phyloP scores from a whole-genome alignment of 352 stramenopile species.

The Pythium sp. region DNA sequence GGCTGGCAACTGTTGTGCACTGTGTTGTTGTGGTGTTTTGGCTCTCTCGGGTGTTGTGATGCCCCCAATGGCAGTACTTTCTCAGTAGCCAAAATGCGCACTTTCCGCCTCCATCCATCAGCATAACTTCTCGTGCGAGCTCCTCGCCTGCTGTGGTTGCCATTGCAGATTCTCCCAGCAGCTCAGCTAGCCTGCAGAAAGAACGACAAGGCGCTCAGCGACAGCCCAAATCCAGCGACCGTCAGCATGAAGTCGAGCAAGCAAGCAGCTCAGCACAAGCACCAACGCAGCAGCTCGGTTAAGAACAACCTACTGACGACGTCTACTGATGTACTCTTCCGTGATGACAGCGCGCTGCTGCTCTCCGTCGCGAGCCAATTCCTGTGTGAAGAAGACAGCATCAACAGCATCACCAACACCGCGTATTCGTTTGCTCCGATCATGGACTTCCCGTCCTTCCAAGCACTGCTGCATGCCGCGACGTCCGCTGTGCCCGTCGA shows the following conservation, averaged over 20 bases:
- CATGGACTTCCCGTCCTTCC: conserved; percentile 8
- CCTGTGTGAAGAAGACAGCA: not conserved
- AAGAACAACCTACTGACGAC: not conserved
- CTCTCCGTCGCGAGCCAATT: conserved; percentile 6
- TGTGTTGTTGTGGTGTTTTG: no score
- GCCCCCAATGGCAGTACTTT: not conserved
- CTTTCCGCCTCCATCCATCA: not conserved
- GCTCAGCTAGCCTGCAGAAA: not conserved
- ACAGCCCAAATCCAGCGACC: not conserved
- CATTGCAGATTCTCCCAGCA: not conserved
- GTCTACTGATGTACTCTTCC: not conserved
- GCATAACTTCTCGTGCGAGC: not conserved
- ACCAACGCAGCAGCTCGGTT: not conserved
- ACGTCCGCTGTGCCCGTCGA: not conserved
- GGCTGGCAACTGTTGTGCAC: no score
- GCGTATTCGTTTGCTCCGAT: not conserved
- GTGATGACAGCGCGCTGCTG: conserved; percentile 9
- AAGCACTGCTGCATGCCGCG: conserved; percentile 7
- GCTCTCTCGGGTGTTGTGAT: not conserved
- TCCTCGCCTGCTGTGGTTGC: not conserved
- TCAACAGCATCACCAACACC: not conserved
- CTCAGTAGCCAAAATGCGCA: not conserved
- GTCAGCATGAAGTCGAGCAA: not conserved
- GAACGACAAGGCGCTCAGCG: not conserved
- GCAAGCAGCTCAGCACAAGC: not conserved